Evolutionary conservation across 2,329 filamentous ascomycete genomes (phyloP).

Genomic region (Fusarium begoniae): DNA sequence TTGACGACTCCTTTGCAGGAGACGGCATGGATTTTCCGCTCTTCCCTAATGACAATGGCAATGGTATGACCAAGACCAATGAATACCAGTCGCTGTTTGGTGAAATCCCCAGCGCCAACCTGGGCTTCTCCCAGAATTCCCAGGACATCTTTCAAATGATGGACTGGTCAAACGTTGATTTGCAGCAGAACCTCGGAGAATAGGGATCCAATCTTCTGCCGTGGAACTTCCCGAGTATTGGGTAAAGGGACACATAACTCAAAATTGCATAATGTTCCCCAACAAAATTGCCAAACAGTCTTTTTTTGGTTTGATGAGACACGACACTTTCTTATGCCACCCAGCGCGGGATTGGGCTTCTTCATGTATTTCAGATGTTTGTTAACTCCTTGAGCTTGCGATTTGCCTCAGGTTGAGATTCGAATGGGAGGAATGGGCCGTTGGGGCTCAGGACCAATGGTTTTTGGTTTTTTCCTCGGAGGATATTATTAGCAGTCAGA

Average conservation of each 20-base stretch:
- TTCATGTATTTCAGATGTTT: slow-evolving; percentile 38
- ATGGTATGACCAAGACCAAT: slow-evolving; percentile 38
- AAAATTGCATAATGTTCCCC: slow-evolving; percentile 36
- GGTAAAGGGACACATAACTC: slow-evolving; percentile 20
- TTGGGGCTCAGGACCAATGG: neutral
- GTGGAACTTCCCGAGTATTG: neutral
- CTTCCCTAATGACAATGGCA: slow-evolving; percentile 55
- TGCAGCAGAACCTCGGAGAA: slow-evolving; percentile 45
- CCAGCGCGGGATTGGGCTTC: slow-evolving; percentile 23
- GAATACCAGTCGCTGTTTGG: slow-evolving; percentile 59
- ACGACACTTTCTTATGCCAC: slow-evolving; percentile 34
- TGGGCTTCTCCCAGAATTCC: slow-evolving; percentile 62
- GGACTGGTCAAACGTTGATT: slow-evolving; percentile 53
- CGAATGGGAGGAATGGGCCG: neutral
- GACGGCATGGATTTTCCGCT: slow-evolving; percentile 71
- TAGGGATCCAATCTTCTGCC: slow-evolving; percentile 30
- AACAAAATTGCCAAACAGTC: slow-evolving; percentile 29
- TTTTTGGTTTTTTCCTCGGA: neutral
- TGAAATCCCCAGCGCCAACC: slow-evolving; percentile 59
- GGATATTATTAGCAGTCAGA: slow-evolving; percentile 19
- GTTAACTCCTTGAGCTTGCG: slow-evolving; percentile 26
- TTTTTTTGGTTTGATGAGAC: slow-evolving; percentile 38
- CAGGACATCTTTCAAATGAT: slow-evolving; percentile 60
- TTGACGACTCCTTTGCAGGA: slow-evolving; percentile 62
- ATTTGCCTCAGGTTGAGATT: slow-evolving; percentile 9